These are phyloP conservation scores for Anisodus tanguticus DNA, from an alignment of 257 asterid species.

Conservation along the genomic window DNA sequence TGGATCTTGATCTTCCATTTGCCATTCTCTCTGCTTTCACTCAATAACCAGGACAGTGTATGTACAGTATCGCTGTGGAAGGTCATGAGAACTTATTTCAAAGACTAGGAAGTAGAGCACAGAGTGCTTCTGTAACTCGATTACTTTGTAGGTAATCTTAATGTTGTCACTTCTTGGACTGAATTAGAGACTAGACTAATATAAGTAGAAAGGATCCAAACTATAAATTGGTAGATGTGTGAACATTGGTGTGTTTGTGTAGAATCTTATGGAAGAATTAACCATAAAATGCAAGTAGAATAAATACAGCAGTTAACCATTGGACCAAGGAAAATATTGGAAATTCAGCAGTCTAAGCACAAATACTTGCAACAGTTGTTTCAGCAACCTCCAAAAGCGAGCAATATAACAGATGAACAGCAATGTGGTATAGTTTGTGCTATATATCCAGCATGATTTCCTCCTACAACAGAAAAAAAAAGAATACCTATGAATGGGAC, in stretches of 20 bases:
- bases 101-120: not conserved
- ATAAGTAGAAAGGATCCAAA: not conserved
- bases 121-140: constrained; percentile 12
- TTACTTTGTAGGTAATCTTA: not conserved
- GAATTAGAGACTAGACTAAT: not conserved
- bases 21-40: not conserved
- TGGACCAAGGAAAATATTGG: not conserved
- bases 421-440: not conserved
- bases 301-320: not conserved
- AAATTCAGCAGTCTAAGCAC: not conserved
- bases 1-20: constrained; percentile 24
- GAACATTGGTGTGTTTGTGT: not conserved
- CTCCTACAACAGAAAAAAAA: not conserved
- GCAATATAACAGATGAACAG: not conserved
- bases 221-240: not conserved
- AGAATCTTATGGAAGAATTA: not conserved
- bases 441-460: not conserved
- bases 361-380: not conserved
- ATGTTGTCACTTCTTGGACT: constrained; percentile 4
- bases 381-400: not conserved
- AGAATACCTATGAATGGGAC: not conserved
- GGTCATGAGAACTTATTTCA: not conserved
- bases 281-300: not conserved
- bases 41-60: not conserved
- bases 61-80: not conserved